Evolutionary conservation across 441 rosid genomes (phyloP).

Genomic region (Jatropha podagrica): DNA sequence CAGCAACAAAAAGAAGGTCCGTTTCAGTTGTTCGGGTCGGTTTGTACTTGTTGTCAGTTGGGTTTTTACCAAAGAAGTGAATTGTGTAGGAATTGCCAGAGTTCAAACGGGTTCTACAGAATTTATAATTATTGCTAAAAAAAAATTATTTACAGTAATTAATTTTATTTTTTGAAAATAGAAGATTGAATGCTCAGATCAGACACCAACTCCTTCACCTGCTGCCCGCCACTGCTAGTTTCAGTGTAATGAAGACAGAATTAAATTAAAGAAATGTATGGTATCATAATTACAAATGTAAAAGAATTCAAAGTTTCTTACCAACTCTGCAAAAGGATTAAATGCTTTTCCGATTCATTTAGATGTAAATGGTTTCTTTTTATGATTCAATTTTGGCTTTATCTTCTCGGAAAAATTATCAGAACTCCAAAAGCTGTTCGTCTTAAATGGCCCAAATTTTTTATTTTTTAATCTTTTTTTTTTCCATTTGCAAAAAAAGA

Average conservation of each 20-base stretch:
- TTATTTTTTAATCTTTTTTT: too few species aligned
- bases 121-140: not conserved
- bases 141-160: not conserved
- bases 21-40: conserved; percentile 14
- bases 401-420: too few species aligned
- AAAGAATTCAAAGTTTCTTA: not conserved
- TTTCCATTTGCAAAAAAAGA: too few species aligned
- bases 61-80: conserved; percentile 39
- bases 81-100: conserved; percentile 41
- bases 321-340: too few species aligned
- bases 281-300: not conserved
- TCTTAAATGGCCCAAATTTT: too few species aligned
- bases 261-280: not conserved
- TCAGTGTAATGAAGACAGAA: not conserved
- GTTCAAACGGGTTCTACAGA: conserved; percentile 14
- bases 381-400: too few species aligned
- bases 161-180: not conserved
- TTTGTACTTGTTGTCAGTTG: conserved; percentile 57
- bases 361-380: too few species aligned
- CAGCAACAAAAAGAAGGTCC: not conserved
- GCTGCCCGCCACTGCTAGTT: not conserved
- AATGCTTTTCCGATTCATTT: too few species aligned
- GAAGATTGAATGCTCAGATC: conserved; percentile 4
- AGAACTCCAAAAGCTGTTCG: too few species aligned
- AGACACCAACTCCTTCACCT: conserved; percentile 4